Conservation (phyloP, 1,139 yeast genomes). For the Diutina rugosa region DNA sequence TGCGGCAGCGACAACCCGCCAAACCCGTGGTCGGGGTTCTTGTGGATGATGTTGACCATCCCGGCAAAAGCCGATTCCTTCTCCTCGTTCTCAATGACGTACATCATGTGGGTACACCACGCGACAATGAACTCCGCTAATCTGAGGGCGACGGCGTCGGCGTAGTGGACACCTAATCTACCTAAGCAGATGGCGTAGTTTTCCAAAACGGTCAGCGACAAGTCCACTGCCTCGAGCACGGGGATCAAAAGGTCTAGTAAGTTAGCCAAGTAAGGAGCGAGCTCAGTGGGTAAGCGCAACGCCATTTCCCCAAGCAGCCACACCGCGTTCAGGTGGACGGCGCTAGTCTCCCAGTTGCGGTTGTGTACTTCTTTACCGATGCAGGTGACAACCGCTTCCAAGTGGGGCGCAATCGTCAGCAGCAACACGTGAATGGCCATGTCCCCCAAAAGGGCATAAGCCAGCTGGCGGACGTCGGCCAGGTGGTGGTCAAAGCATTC, state of each 20-base stretch:
- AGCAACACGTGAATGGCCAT: slow-evolving; percentile 54
- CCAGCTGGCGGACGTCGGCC: slow-evolving; percentile 84
- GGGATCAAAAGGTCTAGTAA: slow-evolving; percentile 54
- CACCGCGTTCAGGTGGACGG: slow-evolving; percentile 78
- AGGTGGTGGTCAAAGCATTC: slow-evolving; percentile 65
- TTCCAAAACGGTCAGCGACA: slow-evolving; percentile 58
- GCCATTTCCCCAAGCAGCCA: slow-evolving; percentile 91
- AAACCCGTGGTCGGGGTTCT: slow-evolving; percentile 53
- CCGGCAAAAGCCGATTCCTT: slow-evolving; percentile 74
- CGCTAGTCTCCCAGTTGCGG: slow-evolving; percentile 35
- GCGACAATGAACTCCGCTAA: slow-evolving; percentile 40
- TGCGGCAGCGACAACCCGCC: slow-evolving; percentile 33
- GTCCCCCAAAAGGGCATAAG: slow-evolving; percentile 86
- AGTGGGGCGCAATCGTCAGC: slow-evolving; percentile 38
- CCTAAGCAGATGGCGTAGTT: slow-evolving; percentile 91
- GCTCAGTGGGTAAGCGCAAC: slow-evolving; percentile 41
- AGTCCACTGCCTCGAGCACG: slow-evolving; percentile 43
- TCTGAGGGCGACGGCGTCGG: slow-evolving; percentile 46
- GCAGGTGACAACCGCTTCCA: slow-evolving; percentile 45
- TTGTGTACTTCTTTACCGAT: slow-evolving; percentile 58
- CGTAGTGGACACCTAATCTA: slow-evolving; percentile 61
- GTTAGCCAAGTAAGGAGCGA: slow-evolving; percentile 45
- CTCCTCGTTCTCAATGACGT: slow-evolving; percentile 63
- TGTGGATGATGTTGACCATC: slow-evolving; percentile 51
- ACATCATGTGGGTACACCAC: slow-evolving; percentile 59